Base-by-base conservation (phyloP, 176 grass and related monocot genomes). In the Pharus latifolius region DNA sequence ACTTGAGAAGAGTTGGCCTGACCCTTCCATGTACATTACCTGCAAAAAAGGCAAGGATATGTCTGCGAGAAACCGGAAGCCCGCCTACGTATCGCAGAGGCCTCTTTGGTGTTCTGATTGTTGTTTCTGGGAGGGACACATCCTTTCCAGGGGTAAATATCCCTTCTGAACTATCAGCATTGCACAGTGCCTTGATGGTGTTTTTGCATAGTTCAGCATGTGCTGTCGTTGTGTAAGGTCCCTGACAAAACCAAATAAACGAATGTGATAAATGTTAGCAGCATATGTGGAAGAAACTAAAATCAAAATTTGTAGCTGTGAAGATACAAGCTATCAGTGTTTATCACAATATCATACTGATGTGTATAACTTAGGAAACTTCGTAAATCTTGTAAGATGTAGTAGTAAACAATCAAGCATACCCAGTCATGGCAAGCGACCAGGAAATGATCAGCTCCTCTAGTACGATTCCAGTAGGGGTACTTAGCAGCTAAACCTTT, bases 361-460 rank as follows among this genome's bases (percentile, higher is more conserved):
- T n/a, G n/a, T n/a, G n/a, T n/a, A n/a, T n/a, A n/a, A n/a, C n/a
- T n/a, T n/a, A n/a, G n/a, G n/a, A n/a, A n/a, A n/a, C n/a, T n/a
- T n/a, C n/a, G n/a, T n/a, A n/a, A n/a, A 72, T 72, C 18, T 27
- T 27, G 25, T 13, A 23, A 57, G 15, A 61, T 61, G 27, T n/a
- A n/a, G n/a, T n/a, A n/a, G n/a, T n/a, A n/a, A n/a, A n/a, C n/a
- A n/a, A n/a, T 13, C 49, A 6, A 60, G 3, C 3, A 55, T 77
- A 86, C 86, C 91, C 91, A 94, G 11, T 94, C 91, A 22, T 94
- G 91, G 75, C 83, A 94, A 66, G 91, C 86, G 65, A 94, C 86
- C 0, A 94, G 83, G 79, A 94, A 94, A 74, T 94, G 90, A 17
- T 94, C 91, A 6, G 70, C 75, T 2, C 91, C 90, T 65, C 79